Conservation (phyloP, 257 asterid species). For the Nyctanthes arbortristis region DNA sequence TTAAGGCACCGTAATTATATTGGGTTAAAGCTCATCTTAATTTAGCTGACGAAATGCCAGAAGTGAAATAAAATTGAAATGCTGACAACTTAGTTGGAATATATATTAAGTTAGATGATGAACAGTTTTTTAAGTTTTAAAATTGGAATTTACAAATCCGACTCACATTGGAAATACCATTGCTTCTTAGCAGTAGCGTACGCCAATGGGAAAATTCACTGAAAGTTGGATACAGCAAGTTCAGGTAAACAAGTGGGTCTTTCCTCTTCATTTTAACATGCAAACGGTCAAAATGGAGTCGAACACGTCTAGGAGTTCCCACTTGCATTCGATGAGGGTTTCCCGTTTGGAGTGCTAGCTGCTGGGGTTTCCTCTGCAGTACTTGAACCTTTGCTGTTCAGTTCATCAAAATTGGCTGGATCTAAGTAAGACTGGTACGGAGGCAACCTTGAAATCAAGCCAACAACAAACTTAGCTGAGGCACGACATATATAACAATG, state of each 20-base stretch:
- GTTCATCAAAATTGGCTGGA: slow-evolving; percentile 50
- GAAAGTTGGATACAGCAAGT: no score
- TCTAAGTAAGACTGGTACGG: slow-evolving; percentile 64
- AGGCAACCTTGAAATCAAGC: slow-evolving; percentile 47
- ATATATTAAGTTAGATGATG: no score
- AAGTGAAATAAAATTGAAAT: no score
- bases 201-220: neutral
- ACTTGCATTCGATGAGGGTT: slow-evolving; percentile 27
- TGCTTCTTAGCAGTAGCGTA: neutral
- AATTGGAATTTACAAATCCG: neutral
- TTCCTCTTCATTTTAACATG: neutral
- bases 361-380: slow-evolving; percentile 44
- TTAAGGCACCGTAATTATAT: no score
- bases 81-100: no score
- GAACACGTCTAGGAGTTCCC: neutral
- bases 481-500: neutral
- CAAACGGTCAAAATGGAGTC: neutral
- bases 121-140: no score
- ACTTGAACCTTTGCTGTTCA: slow-evolving; percentile 42
- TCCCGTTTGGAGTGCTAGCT: slow-evolving; percentile 44
- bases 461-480: slow-evolving; percentile 10
- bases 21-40: no score
- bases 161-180: neutral
- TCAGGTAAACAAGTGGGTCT: neutral
- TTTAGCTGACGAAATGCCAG: no score